phyloP scores from a whole-genome alignment of 352 stramenopile species.

The Hyaloperonospora arabidopsidis region DNA sequence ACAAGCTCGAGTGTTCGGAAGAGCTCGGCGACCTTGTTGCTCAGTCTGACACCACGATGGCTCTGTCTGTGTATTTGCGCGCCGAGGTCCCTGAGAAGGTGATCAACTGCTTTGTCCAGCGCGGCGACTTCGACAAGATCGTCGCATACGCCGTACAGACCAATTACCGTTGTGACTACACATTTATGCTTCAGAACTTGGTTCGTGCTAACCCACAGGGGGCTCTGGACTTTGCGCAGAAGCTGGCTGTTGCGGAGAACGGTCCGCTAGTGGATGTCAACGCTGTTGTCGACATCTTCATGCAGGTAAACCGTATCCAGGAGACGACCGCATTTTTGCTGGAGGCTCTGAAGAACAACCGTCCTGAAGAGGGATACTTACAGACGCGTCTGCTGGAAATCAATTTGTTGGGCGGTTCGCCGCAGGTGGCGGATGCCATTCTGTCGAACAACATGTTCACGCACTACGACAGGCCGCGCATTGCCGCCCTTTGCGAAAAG shows the following conservation, averaged over 20 bases:
- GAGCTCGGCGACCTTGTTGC: slow-evolving; percentile 95
- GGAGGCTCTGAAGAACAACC: slow-evolving; percentile 98
- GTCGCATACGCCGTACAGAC: slow-evolving; percentile 91
- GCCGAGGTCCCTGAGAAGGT: slow-evolving; percentile 98
- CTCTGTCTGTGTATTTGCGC: slow-evolving; percentile 96
- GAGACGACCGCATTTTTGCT: slow-evolving; percentile 99
- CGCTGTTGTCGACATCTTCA: slow-evolving; percentile 98
- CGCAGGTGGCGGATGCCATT: slow-evolving; percentile 99
- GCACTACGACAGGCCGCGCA: slow-evolving; percentile 97
- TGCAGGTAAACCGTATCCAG: slow-evolving; percentile 97
- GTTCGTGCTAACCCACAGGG: slow-evolving; percentile 96
- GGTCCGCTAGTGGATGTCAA: slow-evolving; percentile 97
- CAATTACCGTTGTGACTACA: slow-evolving; percentile 99
- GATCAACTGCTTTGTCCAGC: slow-evolving; percentile 99
- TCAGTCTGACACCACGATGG: slow-evolving; percentile 95
- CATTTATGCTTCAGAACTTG: slow-evolving; percentile 98
- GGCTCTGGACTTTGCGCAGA: slow-evolving; percentile 97
- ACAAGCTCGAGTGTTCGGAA: slow-evolving; percentile 98
- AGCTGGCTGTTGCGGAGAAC: slow-evolving; percentile 92
- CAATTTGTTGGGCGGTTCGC: slow-evolving; percentile 98
- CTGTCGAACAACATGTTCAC: slow-evolving; percentile 99
- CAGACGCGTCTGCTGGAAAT: slow-evolving; percentile 99
- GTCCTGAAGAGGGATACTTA: slow-evolving; percentile 96
- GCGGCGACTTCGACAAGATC: slow-evolving; percentile 99
- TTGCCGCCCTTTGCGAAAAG: slow-evolving; percentile 98